A percentile compares a stretch with the other conserved stretches of the same genome.
phyloP scores from a whole-genome alignment of 257 asterid genomes.

The Nicotiana otophora region DNA sequence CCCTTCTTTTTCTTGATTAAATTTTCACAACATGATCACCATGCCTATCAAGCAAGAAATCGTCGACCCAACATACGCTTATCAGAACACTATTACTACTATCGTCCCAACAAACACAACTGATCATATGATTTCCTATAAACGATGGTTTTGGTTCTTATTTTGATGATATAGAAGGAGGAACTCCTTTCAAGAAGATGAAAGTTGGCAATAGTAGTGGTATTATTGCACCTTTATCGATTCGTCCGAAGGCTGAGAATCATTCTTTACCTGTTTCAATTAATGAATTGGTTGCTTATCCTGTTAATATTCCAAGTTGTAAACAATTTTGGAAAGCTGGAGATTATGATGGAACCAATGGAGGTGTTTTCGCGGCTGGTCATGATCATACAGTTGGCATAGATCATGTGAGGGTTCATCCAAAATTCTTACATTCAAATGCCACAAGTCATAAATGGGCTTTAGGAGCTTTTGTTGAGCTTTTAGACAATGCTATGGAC shows the following conservation, averaged over 20 bases:
- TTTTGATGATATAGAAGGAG: background rate
- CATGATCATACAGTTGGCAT: slow-evolving; percentile 37
- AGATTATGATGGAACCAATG: background rate
- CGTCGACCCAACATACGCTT: background rate
- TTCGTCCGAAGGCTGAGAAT: background rate
- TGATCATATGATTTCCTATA: background rate
- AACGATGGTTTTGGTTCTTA: background rate
- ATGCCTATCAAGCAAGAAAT: background rate
- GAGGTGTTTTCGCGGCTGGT: background rate
- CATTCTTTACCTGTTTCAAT: too few relatives aligned
- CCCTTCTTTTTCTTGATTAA: too few relatives aligned
- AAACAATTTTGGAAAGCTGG: slow-evolving; percentile 4
- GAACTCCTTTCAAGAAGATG: background rate
- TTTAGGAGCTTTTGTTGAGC: slow-evolving; percentile 90
- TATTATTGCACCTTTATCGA: background rate
- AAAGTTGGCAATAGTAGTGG: background rate
- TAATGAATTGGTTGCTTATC: slow-evolving; percentile 13
- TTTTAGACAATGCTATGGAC: slow-evolving; percentile 73
- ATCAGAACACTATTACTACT: background rate
- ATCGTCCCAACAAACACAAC: background rate
- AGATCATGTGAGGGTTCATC: slow-evolving; percentile 69
- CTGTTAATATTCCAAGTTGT: slow-evolving; percentile 30
- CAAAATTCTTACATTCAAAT: slow-evolving; percentile 77
- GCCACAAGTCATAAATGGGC: slow-evolving; percentile 96
- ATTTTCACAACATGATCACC: background rate